Base-by-base conservation (phyloP, 176 grass and related monocot genomes). In the Ensete ventricosum region DNA sequence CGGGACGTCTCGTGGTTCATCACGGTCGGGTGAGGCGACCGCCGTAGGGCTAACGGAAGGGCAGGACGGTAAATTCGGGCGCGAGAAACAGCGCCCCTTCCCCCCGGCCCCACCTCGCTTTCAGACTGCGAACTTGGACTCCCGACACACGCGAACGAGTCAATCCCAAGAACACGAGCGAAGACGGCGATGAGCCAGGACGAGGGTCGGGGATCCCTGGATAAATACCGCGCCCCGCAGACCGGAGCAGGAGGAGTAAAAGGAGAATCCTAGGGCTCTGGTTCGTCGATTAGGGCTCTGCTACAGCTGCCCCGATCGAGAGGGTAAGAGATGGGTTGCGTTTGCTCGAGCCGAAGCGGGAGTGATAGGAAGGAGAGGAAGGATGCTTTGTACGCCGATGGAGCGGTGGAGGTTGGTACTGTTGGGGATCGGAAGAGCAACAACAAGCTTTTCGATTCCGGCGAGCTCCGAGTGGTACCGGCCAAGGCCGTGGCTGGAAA, bases 401-500 rank as follows among this genome's bases (percentile, higher is more conserved):
- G 67, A 54, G 67, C 19, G 20, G 58, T 58, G 67, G 83, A 67
- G 67, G 51, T 50, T 2, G 79, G 57, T 1, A 78, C 73, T 54
- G 22, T 55, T 25, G 50, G 25, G 20, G 73, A 72, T 53, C 69
- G 79, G 58, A 81, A 63, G 74, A 74, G 83, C 21, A 83, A 73
- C 0, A 87, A 74, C 2, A 70, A 55, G 11, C 67, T 76, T 34
- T 88, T 69, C 66, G 89, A 90, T 72, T 90, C 93, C 55, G 79
- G 87, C 60, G 93, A 97, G 73, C 77, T 93, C 67, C 83, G 81
- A 71, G 77, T 85, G 76, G 52, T 71, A 62, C 87, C 87, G 73
- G 78, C 82, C 59, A 96, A 92, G 77, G 74, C 55, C 22, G 52
- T 16, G 13, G 21, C 73, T 67, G 84, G 73, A 78, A 93, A 93